Evolutionary conservation across 73 alveolate species (phyloP).

Genomic region (Stentor roeselii): DNA sequence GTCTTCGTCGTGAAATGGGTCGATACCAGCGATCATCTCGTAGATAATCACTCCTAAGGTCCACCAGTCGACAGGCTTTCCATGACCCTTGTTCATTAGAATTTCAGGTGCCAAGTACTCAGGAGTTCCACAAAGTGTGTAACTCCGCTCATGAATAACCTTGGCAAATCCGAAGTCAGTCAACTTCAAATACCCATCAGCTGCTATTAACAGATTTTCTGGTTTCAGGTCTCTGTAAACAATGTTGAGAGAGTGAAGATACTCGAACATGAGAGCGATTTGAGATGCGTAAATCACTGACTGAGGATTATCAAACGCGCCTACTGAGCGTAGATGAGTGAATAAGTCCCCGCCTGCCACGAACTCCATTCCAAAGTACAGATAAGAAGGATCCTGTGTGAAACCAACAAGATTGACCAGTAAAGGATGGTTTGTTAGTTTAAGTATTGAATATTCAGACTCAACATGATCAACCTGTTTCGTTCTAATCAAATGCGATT

Average conservation of each 20-base stretch:
- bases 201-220: constrained; percentile 32
- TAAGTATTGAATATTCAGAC: constrained; percentile 89
- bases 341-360: constrained; percentile 96
- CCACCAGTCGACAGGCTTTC: constrained; percentile 99
- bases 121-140: too few relatives aligned
- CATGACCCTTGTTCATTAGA: constrained; percentile 74
- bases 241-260: constrained; percentile 40
- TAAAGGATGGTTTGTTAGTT: constrained; percentile 94
- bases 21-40: constrained; percentile 86
- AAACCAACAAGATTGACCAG: constrained; percentile 53
- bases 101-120: too few relatives aligned
- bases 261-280: constrained; percentile 41
- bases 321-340: constrained; percentile 72
- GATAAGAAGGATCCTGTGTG: constrained; percentile 77
- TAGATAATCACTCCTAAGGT: constrained; percentile 85
- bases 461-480: constrained; percentile 93
- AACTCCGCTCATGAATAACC: constrained; percentile 75
- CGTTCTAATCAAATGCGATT: constrained; percentile 79
- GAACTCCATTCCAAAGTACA: constrained; percentile 85
- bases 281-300: constrained; percentile 40
- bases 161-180: constrained; percentile 79
- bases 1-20: constrained; percentile 92
- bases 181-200: constrained; percentile 41
- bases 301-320: constrained; percentile 54
- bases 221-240: constrained; percentile 46